phyloP scores from a whole-genome alignment of 2,329 filamentous ascomycete genomes.

The Fusarium vanettenii region DNA sequence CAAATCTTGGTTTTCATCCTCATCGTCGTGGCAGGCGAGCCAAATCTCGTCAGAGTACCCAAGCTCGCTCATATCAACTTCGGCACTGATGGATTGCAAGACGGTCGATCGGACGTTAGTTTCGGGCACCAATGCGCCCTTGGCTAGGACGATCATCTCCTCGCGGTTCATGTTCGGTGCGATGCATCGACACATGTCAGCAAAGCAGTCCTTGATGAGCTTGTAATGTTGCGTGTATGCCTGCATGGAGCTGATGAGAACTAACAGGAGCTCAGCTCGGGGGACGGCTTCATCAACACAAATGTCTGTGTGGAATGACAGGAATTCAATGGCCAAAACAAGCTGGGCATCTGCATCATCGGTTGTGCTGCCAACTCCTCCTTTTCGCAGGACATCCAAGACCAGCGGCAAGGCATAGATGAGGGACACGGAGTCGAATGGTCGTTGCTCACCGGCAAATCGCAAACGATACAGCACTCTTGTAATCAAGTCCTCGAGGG shows the following conservation, averaged over 20 bases:
- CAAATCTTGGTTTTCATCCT: constrained; percentile 85
- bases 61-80: constrained; percentile 90
- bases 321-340: constrained; percentile 86
- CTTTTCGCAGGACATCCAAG: constrained; percentile 80
- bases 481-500: constrained; percentile 86
- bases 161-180: constrained; percentile 80
- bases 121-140: constrained; percentile 83
- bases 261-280: constrained; percentile 76
- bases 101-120: constrained; percentile 84
- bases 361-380: constrained; percentile 76
- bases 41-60: constrained; percentile 91
- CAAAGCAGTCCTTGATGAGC: constrained; percentile 90
- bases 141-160: constrained; percentile 82
- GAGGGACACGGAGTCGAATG: constrained; percentile 88
- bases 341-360: constrained; percentile 93
- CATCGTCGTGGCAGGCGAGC: constrained; percentile 92
- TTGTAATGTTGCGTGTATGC: constrained; percentile 94
- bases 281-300: constrained; percentile 82
- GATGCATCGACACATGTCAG: constrained; percentile 85
- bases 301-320: constrained; percentile 87
- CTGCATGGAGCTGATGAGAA: constrained; percentile 86
- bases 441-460: constrained; percentile 92
- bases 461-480: constrained; percentile 90
- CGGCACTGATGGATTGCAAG: constrained; percentile 88
- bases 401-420: constrained; percentile 89